phyloP scores from a whole-genome alignment of 1,284 basidiomycete species.

The Ganoderma leucocontextum region DNA sequence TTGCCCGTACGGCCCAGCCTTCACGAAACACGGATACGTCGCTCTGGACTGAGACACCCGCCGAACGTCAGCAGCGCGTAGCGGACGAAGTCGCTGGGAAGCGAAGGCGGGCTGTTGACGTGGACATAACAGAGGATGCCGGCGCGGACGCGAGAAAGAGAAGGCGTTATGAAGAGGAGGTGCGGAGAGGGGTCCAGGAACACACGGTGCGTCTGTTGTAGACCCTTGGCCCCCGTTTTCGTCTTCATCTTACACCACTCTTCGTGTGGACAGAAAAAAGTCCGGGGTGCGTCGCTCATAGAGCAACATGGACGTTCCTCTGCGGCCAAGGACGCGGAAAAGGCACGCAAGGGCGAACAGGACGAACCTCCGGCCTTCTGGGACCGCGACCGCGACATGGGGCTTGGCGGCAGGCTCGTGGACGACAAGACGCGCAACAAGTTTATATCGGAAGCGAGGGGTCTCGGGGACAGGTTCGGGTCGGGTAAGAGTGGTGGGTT shows the following conservation, averaged over 20 bases:
- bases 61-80: slow-evolving; percentile 83
- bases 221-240: too few relatives aligned
- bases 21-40: slow-evolving; percentile 60
- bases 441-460: slow-evolving; percentile 81
- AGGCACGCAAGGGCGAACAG: slow-evolving; percentile 51
- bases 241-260: not conserved
- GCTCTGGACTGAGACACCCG: slow-evolving; percentile 94
- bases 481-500: slow-evolving; percentile 72
- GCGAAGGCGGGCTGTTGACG: slow-evolving; percentile 70
- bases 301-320: slow-evolving; percentile 62
- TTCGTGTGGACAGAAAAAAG: slow-evolving; percentile 55
- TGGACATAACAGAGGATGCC: slow-evolving; percentile 50
- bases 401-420: slow-evolving; percentile 83
- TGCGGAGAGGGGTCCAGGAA: slow-evolving; percentile 75
- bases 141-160: slow-evolving; percentile 58
- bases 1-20: slow-evolving; percentile 69
- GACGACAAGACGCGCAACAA: slow-evolving; percentile 81
- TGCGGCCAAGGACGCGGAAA: slow-evolving; percentile 39
- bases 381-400: slow-evolving; percentile 91
- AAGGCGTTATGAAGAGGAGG: slow-evolving; percentile 69
- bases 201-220: slow-evolving; percentile 72
- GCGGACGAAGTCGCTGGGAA: slow-evolving; percentile 89
- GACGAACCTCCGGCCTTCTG: slow-evolving; percentile 76
- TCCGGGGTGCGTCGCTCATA: slow-evolving; percentile 74
- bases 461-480: slow-evolving; percentile 84